Conservation (phyloP, 306 rosid species). For the Mimosa bimucronata region DNA sequence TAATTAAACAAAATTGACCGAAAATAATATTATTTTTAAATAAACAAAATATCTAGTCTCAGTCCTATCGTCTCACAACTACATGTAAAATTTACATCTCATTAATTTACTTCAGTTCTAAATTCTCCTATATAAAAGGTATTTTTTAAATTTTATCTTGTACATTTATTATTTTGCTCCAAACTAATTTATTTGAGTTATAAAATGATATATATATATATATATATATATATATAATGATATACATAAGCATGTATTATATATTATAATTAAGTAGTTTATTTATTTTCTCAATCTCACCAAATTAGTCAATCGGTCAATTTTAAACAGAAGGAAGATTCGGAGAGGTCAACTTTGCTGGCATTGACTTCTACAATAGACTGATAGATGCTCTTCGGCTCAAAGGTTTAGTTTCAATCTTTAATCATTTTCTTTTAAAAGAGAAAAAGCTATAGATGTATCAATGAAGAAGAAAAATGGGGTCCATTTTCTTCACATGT, state of each 20-base stretch:
- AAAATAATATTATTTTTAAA: not conserved
- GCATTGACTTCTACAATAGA: conserved; percentile 55
- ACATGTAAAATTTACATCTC: no score
- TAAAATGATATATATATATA: no score
- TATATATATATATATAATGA: no score
- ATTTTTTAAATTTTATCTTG: no score
- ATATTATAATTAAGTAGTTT: no score
- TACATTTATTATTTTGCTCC: no score
- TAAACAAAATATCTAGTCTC: not conserved
- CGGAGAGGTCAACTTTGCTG: conserved; percentile 60
- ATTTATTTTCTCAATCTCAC: no score
- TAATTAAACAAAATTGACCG: not conserved
- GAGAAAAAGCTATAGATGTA: not conserved
- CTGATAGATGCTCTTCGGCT: conserved; percentile 56
- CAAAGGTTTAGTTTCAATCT: not conserved
- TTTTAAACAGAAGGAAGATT: conserved; percentile 62
- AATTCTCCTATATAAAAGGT: no score
- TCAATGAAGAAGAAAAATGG: not conserved
- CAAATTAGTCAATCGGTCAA: no score
- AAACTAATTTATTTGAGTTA: no score
- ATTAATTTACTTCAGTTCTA: no score
- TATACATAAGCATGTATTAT: no score
- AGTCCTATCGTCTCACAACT: not conserved
- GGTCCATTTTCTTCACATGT: not conserved
- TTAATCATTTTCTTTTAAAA: not conserved